Evolutionary conservation across 2,329 filamentous ascomycete genomes (phyloP).

Genomic region (Myriosclerotinia curreyana): DNA sequence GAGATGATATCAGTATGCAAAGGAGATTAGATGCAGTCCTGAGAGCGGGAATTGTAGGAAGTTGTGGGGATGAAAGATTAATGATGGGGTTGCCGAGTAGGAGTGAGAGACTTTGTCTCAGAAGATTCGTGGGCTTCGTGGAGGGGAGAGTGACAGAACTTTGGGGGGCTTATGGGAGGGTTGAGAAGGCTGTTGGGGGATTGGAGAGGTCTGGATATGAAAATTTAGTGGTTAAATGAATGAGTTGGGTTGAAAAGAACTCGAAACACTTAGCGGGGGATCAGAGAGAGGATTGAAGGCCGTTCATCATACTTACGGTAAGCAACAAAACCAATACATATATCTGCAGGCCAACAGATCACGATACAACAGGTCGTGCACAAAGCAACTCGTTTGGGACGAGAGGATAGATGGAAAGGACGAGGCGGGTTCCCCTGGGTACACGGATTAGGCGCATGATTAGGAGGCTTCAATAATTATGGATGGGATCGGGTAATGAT

Average conservation of each 20-base stretch:
- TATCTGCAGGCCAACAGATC: not conserved
- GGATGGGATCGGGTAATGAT: constrained; percentile 9
- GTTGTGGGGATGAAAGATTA: constrained; percentile 16
- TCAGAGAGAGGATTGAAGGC: not conserved
- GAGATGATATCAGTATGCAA: constrained; percentile 18
- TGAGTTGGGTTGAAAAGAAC: not conserved
- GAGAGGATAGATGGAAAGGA: not conserved
- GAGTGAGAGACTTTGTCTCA: constrained; percentile 19
- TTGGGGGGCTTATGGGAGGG: constrained; percentile 8
- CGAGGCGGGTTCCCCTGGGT: constrained; percentile 13
- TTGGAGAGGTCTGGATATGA: constrained; percentile 14
- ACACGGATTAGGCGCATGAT: constrained; percentile 14
- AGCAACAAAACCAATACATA: not conserved
- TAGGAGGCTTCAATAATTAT: constrained; percentile 6
- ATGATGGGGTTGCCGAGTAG: constrained; percentile 20
- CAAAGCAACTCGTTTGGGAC: not conserved
- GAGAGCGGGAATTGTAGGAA: constrained; percentile 17
- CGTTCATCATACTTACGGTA: not conserved
- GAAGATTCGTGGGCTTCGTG: constrained; percentile 19
- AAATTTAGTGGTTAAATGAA: constrained; percentile 1
- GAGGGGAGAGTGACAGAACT: constrained; percentile 19
- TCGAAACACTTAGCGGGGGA: too few relatives aligned
- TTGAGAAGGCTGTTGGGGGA: constrained; percentile 14
- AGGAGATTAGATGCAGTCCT: constrained; percentile 16
- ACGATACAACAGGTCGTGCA: not conserved